phyloP scores from a whole-genome alignment of 2,329 filamentous ascomycete genomes.

The Scytalidium lignicola region DNA sequence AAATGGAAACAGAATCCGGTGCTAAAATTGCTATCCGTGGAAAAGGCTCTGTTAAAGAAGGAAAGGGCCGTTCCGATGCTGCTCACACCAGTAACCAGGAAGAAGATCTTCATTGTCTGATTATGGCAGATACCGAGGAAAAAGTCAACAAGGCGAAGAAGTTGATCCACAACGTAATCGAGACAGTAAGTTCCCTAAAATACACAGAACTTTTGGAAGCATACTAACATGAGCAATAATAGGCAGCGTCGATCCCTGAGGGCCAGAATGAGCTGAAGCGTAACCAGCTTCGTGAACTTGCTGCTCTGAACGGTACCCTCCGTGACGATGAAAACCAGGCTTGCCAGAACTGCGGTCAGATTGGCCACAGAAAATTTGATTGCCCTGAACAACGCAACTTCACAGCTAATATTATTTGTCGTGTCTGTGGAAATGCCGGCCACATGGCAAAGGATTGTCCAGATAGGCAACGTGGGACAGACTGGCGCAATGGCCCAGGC shows the following conservation, averaged over 20 bases:
- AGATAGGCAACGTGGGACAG: slow-evolving; percentile 72
- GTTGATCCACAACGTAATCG: slow-evolving; percentile 96
- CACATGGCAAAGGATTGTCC: slow-evolving; percentile 99
- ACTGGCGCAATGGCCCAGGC: slow-evolving; percentile 74
- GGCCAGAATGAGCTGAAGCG: slow-evolving; percentile 98
- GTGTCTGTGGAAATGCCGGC: slow-evolving; percentile 93
- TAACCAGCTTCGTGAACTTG: slow-evolving; percentile 95
- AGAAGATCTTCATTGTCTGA: slow-evolving; percentile 96
- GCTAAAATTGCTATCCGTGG: slow-evolving; percentile 99
- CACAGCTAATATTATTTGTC: slow-evolving; percentile 99
- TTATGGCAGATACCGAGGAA: slow-evolving; percentile 99
- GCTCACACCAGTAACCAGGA: slow-evolving; percentile 99
- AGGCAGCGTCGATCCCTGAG: slow-evolving; percentile 98
- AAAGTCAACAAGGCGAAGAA: slow-evolving; percentile 99
- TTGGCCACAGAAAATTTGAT: slow-evolving; percentile 97
- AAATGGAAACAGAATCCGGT: slow-evolving; percentile 96
- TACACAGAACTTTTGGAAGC: neutral
- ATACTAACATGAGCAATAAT: slow-evolving; percentile 25
- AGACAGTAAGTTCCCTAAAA: slow-evolving; percentile 65
- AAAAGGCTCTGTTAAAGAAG: slow-evolving; percentile 99
- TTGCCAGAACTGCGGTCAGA: slow-evolving; percentile 98
- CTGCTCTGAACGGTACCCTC: slow-evolving; percentile 95
- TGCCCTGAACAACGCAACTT: slow-evolving; percentile 97
- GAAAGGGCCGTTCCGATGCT: slow-evolving; percentile 97
- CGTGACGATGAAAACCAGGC: slow-evolving; percentile 99